Conservation (phyloP, 495 filamentous ascomycete species). For the Delitschia confertaspora region DNA sequence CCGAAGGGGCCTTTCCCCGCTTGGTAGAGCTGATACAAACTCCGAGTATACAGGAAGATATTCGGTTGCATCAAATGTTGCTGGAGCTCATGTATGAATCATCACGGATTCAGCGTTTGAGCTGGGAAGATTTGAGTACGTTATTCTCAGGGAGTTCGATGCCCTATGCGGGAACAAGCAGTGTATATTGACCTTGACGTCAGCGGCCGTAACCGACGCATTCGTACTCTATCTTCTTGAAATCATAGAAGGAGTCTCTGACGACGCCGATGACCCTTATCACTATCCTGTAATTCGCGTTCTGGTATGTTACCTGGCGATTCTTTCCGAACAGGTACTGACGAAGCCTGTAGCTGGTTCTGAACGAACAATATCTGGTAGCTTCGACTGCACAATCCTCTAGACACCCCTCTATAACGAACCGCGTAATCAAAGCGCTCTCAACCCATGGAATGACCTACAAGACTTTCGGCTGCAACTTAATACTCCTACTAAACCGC, state of each 20-base stretch:
- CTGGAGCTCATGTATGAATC: slow-evolving; percentile 94
- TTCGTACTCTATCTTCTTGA: slow-evolving; percentile 79
- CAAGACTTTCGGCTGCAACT: slow-evolving; percentile 95
- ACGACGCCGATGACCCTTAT: slow-evolving; percentile 89
- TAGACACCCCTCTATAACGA: slow-evolving; percentile 49
- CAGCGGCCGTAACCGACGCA: slow-evolving; percentile 65
- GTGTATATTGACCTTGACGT: slow-evolving; percentile 14
- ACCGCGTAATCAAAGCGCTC: slow-evolving; percentile 84
- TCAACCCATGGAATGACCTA: slow-evolving; percentile 68
- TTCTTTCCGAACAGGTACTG: not conserved
- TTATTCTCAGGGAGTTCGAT: slow-evolving; percentile 1
- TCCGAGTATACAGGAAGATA: slow-evolving; percentile 51
- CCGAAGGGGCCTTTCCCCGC: slow-evolving; percentile 72
- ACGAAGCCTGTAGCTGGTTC: slow-evolving; percentile 56
- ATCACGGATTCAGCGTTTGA: slow-evolving; percentile 81
- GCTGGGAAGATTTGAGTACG: slow-evolving; percentile 65
- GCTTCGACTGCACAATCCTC: slow-evolving; percentile 47
- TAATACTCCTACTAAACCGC: slow-evolving; percentile 90
- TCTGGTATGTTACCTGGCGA: slow-evolving; percentile 48
- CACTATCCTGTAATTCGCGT: slow-evolving; percentile 94
- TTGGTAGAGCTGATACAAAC: slow-evolving; percentile 72
- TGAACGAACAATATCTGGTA: slow-evolving; percentile 99
- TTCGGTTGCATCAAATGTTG: slow-evolving; percentile 66
- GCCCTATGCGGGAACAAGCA: too few species aligned
- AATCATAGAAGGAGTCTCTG: slow-evolving; percentile 79